These are phyloP conservation scores for Zostera marina DNA, from an alignment of 116 monocot species.

Conservation along the genomic window DNA sequence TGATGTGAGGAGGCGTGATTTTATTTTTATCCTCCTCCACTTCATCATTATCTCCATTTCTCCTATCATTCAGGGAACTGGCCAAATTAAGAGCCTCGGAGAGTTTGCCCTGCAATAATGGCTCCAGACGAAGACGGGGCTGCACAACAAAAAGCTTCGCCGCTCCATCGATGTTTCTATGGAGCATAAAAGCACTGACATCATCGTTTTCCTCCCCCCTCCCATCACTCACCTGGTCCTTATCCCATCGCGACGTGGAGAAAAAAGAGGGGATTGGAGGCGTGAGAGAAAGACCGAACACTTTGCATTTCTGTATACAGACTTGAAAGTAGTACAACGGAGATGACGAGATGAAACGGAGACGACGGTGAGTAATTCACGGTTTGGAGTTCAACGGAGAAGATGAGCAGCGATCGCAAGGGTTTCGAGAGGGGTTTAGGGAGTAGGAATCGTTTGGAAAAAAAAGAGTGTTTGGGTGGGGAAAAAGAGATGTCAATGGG, in stretches of 20 bases:
- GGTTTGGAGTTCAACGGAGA: no score
- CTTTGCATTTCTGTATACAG: background rate
- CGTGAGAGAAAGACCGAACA: background rate
- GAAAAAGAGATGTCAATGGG: no score
- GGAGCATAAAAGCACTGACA: slow-evolving; percentile 13
- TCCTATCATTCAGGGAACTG: slow-evolving; percentile 67
- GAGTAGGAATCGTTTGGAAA: no score
- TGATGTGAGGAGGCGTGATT: slow-evolving; percentile 38
- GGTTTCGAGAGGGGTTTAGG: no score
- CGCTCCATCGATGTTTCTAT: slow-evolving; percentile 22
- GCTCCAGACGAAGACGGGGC: slow-evolving; percentile 76
- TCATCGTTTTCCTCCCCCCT: slow-evolving; percentile 8
- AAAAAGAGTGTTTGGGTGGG: no score
- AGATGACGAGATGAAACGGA: no score
- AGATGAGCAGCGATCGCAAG: no score
- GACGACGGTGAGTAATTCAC: no score
- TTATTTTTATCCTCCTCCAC: slow-evolving; percentile 27
- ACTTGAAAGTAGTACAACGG: background rate
- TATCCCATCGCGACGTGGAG: background rate
- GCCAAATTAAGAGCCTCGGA: slow-evolving; percentile 87
- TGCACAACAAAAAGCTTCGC: slow-evolving; percentile 76
- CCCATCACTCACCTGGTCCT: background rate
- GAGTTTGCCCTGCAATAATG: slow-evolving; percentile 49
- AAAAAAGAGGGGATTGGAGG: background rate
- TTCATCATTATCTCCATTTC: slow-evolving; percentile 35